Conservation (phyloP, 192 early-diverging fungal species). For the Gonapodya sp. region DNA sequence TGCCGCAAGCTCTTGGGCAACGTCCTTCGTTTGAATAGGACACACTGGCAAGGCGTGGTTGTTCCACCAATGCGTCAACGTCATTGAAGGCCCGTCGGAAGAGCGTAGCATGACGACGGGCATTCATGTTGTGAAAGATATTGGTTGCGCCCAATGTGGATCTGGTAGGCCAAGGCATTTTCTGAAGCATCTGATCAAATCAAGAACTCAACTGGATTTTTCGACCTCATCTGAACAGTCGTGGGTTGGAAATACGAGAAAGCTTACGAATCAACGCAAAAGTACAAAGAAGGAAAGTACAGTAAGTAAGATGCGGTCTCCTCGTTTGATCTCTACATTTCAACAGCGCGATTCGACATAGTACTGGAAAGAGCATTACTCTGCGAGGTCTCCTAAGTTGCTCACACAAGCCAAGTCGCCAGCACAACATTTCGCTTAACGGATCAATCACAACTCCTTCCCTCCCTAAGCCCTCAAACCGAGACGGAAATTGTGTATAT, state of each 20-base stretch:
- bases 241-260: conserved; percentile 59
- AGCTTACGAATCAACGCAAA: conserved; percentile 51
- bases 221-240: conserved; percentile 13
- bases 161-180: neutral
- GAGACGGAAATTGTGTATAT: no score
- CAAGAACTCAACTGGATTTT: neutral
- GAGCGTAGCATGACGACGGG: conserved; percentile 65
- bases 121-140: conserved; percentile 57
- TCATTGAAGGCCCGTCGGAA: conserved; percentile 39
- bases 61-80: conserved; percentile 52
- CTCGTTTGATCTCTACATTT: neutral
- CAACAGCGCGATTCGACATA: neutral
- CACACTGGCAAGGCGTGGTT: conserved; percentile 57
- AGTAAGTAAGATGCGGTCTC: conserved; percentile 13
- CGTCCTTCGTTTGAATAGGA: conserved; percentile 21
- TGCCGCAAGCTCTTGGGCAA: no score
- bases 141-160: conserved; percentile 46
- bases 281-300: conserved; percentile 71
- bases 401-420: no score
- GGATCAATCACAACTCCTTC: no score
- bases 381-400: neutral
- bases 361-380: neutral
- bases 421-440: no score
- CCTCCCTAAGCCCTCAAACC: no score
- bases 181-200: neutral